Evolutionary conservation across 768 basidiomycete genomes (phyloP), one percentile per base, ranked within the genome.

Genomic region (Termitomyces sp.): DNA sequence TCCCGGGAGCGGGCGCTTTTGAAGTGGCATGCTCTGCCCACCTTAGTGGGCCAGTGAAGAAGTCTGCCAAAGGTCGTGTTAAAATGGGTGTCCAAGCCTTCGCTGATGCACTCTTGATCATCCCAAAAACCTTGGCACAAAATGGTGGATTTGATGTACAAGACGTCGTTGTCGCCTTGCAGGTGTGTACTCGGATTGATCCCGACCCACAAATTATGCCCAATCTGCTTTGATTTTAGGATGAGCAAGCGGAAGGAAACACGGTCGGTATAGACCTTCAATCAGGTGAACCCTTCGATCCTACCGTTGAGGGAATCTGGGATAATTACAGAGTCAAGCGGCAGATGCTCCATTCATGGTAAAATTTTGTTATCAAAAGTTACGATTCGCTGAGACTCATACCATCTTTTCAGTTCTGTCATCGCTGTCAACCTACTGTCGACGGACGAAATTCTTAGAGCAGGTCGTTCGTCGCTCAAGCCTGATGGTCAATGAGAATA

Each of bases 241-340:
- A 98, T 56, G 97, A 98, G 68, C 88, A 93, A 67, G 89, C 91
- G 1, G 95, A 97, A 62, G 95, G 94, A n/a, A 91, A 92, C 67
- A 75, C 84, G 44, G 95, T 96, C 62, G 97, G 97, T 16, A 72
- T 99, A 61, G 93, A 98, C 74, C 78, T 99, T 37, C 79, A 93
- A 69, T 90, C 94, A 18, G 97, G 97, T 52, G 94, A 97, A 72
- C 95, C 96, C 1, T 91, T 96, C 68, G 96, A 99, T 68, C 97
- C 97, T 22, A 92, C 92, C 10, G 87, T 93, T 5, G 91, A 95
- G 69, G 97, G 97, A 37, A 87, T 99, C 27, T 99, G 95, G 95
- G 97, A 99, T 71, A 98, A 98, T 76, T 98, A 97, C 70, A 82
- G 97, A 63, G 97, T 99, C 60, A 99, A 99, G 80, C 81, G 96